Evolutionary conservation across 768 basidiomycete species (phyloP), one percentile per base, ranked within the genome.

Genomic region (Gelatoporia subvermispora): DNA sequence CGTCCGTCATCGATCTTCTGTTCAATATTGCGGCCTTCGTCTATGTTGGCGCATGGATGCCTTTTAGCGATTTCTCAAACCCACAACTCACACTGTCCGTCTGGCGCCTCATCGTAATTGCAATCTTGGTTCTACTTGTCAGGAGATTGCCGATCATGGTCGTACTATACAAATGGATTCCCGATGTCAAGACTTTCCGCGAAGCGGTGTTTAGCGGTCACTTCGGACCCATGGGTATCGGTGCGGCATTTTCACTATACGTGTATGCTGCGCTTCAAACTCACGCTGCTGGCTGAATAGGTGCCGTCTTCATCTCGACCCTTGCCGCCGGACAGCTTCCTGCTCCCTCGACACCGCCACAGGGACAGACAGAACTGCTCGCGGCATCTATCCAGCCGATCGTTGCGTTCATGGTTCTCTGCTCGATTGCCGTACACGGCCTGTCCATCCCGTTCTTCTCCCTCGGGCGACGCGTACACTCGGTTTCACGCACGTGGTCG

Each of bases 41-140:
- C 43, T 97, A 88, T 62, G 87, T 98, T 52, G 96, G 96, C 51
- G 94, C 95, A 28, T 93, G 94, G 85, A 94, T 94, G 80, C 96
- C 96, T 1, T 98, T 99, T 68, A 65, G 76, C 60, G 74, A 76
- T 42, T 98, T 95, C 72, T 69, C 73, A 50, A 76, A 90, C 62
- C 67, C 69, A 8, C 72, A 68, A 37, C 72, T 87, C 56, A 84
- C 85, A 2, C 71, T 99, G 42, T 78, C 74, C 37, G 83, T 89
- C 9, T 92, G 93, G 88, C 74, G 93, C 23, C 75, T 99, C 17
- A 66, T 96, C 43, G 84, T 91, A 35, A 77, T 94, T 43, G 88
- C 88, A 2, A 74, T 97, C 44, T 73, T 86, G 44, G 77, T 97
- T n/a, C 71, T 99, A 43, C 56, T 93, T 2, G 69, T 98, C 16